Evolutionary conservation across 2,329 filamentous ascomycete genomes (phyloP).

Genomic region (Fusarium chuoi): DNA sequence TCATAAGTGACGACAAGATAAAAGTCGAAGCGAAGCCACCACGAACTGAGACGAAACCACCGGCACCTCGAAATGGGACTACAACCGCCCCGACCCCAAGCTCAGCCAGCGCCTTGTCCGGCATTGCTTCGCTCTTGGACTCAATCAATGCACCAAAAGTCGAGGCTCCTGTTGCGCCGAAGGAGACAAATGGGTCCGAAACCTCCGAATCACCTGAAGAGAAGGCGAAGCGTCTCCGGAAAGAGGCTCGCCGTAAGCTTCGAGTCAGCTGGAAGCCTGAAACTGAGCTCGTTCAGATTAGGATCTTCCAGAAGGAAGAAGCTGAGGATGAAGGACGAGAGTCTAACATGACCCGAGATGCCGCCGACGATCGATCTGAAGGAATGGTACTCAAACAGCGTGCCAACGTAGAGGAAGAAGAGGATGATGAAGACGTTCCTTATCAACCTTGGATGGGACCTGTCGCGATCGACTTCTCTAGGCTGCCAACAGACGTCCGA

Average conservation of each 20-base stretch:
- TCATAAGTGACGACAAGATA: slow-evolving; percentile 46
- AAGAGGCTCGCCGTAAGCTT: slow-evolving; percentile 76
- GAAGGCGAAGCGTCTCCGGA: slow-evolving; percentile 73
- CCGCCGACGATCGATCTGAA: slow-evolving; percentile 77
- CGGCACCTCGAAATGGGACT: slow-evolving; percentile 45
- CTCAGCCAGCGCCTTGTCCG: slow-evolving; percentile 53
- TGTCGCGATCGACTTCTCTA: slow-evolving; percentile 57
- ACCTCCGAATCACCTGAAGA: slow-evolving; percentile 74
- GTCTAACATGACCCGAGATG: slow-evolving; percentile 75
- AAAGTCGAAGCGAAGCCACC: slow-evolving; percentile 45
- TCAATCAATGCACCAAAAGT: slow-evolving; percentile 58
- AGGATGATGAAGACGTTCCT: slow-evolving; percentile 67
- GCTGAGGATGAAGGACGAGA: slow-evolving; percentile 76
- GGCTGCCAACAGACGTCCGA: slow-evolving; percentile 57
- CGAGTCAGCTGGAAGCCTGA: slow-evolving; percentile 78
- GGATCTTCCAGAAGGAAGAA: slow-evolving; percentile 77
- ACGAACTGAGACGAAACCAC: slow-evolving; percentile 46
- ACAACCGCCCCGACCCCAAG: slow-evolving; percentile 29
- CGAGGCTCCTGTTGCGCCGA: slow-evolving; percentile 58
- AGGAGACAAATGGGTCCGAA: slow-evolving; percentile 61
- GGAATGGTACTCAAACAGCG: slow-evolving; percentile 74
- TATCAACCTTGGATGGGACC: slow-evolving; percentile 65
- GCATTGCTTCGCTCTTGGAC: slow-evolving; percentile 65
- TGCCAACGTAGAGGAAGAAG: slow-evolving; percentile 59
- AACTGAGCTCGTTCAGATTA: slow-evolving; percentile 71